These are phyloP conservation scores for Micractinium conductrix DNA, from an alignment of 139 green algal genomes.

Conservation along the genomic window DNA sequence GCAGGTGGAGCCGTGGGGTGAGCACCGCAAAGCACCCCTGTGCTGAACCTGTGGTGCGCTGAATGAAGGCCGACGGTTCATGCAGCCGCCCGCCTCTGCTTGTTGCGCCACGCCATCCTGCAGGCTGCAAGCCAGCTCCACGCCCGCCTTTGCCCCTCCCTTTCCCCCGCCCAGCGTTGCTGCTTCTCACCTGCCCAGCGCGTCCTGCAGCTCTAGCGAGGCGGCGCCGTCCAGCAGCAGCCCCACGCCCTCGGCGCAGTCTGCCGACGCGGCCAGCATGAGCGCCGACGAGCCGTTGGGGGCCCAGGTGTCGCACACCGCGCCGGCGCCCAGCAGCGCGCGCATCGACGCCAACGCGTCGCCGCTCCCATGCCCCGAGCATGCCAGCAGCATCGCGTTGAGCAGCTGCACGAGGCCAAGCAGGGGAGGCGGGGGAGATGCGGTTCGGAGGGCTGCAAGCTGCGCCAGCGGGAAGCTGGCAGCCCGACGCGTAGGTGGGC, in stretches of 20 bases:
- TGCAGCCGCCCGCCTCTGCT: too few relatives aligned
- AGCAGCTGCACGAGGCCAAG: conserved; percentile 52
- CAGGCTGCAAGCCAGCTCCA: too few relatives aligned
- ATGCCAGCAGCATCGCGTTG: conserved; percentile 84
- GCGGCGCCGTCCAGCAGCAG: conserved; percentile 71
- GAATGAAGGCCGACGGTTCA: too few relatives aligned
- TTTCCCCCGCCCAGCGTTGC: too few relatives aligned
- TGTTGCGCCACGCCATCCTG: too few relatives aligned
- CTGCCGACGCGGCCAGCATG: conserved; percentile 77
- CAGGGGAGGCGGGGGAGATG: neutral
- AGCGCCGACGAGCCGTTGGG: conserved; percentile 76
- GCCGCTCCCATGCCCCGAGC: conserved; percentile 45
- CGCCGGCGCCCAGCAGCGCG: conserved; percentile 63
- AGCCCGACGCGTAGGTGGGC: too few relatives aligned
- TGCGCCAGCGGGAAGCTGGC: too few relatives aligned
- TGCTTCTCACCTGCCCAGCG: conserved; percentile 50
- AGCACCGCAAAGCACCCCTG: too few relatives aligned
- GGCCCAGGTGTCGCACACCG: conserved; percentile 80
- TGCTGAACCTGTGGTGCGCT: too few relatives aligned
- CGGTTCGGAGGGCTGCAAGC: too few relatives aligned
- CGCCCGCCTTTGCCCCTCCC: too few relatives aligned
- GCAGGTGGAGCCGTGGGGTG: neutral
- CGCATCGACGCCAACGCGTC: conserved; percentile 56
- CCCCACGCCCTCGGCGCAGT: conserved; percentile 56
- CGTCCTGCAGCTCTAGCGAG: conserved; percentile 80